Conservation (phyloP, 768 basidiomycete genomes). For the Kwoniella bestiolae region DNA sequence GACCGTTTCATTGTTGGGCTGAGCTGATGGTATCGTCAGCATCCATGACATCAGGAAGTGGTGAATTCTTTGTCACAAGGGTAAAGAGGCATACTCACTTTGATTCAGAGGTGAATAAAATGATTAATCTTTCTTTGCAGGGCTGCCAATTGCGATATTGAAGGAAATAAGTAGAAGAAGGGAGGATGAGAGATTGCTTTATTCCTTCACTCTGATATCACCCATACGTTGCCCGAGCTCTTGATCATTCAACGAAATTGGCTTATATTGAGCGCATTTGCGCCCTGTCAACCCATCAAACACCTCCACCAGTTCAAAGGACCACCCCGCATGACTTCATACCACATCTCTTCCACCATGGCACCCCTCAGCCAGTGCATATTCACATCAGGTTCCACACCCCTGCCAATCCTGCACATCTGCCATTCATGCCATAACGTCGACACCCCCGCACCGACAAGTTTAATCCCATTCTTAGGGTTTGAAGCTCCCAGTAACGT, state of each 20-base stretch:
- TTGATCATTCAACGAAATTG: too few species aligned
- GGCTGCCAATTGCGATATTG: too few species aligned
- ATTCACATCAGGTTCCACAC: constrained; percentile 38
- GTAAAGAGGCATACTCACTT: too few species aligned
- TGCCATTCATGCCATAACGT: constrained; percentile 56
- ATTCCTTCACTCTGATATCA: too few species aligned
- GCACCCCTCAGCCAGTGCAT: constrained; percentile 44
- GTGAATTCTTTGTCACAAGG: too few species aligned
- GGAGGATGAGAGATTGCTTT: too few species aligned
- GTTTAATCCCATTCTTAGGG: constrained; percentile 28
- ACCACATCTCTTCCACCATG: constrained; percentile 37
- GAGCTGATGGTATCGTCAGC: not conserved
- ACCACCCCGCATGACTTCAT: constrained; percentile 29
- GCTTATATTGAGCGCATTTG: too few species aligned
- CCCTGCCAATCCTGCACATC: constrained; percentile 39
- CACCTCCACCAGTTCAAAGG: constrained; percentile 19
- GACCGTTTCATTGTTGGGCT: not conserved
- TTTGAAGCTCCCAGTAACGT: constrained; percentile 22
- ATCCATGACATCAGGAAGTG: not conserved
- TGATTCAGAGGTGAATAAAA: too few species aligned
- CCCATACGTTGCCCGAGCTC: too few species aligned
- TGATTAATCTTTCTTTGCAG: too few species aligned
- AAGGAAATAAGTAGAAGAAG: too few species aligned
- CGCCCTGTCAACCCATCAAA: not conserved
- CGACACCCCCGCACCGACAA: constrained; percentile 48